A percentile compares a stretch with the other conserved stretches of the same genome.
Conservation (phyloP, 805 yeast genomes). For the Tetrapisispora pingtungensis region DNA sequence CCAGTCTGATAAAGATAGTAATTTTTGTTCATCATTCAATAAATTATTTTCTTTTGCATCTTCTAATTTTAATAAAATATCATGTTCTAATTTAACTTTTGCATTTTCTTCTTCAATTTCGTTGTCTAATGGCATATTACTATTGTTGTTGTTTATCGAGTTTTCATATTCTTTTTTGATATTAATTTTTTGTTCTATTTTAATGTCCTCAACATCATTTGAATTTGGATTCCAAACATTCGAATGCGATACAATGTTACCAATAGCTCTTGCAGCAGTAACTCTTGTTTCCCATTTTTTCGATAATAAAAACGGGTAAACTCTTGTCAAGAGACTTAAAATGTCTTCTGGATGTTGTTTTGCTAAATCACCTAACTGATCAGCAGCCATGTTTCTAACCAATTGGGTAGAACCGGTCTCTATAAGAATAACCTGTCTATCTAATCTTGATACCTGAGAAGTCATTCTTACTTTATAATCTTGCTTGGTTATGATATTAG, state of each 20-base stretch:
- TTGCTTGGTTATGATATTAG: no score
- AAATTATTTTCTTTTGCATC: conserved; percentile 17
- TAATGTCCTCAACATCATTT: conserved; percentile 15
- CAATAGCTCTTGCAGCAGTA: conserved; percentile 89
- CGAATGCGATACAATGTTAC: conserved; percentile 78
- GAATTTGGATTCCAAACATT: conserved; percentile 76
- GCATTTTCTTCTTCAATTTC: conserved; percentile 18
- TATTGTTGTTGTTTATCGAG: not conserved
- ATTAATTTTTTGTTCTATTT: conserved; percentile 2
- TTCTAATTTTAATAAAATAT: conserved; percentile 24
- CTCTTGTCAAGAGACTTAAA: conserved; percentile 70
- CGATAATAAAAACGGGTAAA: conserved; percentile 77
- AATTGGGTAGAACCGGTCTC: conserved; percentile 94
- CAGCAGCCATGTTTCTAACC: conserved; percentile 93
- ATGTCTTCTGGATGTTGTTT: conserved; percentile 92
- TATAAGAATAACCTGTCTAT: conserved; percentile 39
- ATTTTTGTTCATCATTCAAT: conserved; percentile 16
- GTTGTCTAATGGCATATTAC: no score
- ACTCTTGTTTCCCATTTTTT: conserved; percentile 93
- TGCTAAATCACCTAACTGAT: conserved; percentile 89
- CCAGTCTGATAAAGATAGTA: conserved; percentile 20
- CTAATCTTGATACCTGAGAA: conserved; percentile 34
- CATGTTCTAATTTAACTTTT: conserved; percentile 27
- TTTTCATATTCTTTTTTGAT: not conserved
- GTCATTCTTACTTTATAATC: no score